These are phyloP conservation scores for Xylaria sp. DNA, from an alignment of 2,329 filamentous ascomycete species.

Conservation along the genomic window DNA sequence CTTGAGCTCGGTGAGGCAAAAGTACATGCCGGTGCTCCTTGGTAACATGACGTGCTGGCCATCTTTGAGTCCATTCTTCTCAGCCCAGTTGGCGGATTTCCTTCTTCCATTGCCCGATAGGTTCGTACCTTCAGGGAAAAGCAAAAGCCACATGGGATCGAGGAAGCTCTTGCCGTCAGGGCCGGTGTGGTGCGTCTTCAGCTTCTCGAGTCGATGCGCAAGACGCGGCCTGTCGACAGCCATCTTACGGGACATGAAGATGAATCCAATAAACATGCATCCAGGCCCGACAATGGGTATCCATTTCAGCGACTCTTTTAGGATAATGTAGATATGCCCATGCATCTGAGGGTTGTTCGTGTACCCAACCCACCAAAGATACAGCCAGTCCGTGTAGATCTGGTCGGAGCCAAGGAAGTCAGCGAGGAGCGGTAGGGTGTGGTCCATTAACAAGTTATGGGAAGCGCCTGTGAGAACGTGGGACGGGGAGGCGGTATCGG, in stretches of 20 bases:
- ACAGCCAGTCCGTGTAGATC: constrained; percentile 91
- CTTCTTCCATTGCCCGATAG: constrained; percentile 71
- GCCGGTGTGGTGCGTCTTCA: constrained; percentile 63
- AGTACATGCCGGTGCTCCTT: constrained; percentile 79
- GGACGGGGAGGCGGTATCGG: not conserved
- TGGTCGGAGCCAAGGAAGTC: constrained; percentile 36
- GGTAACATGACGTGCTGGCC: constrained; percentile 77
- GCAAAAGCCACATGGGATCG: constrained; percentile 87
- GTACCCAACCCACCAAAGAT: constrained; percentile 94
- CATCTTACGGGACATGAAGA: constrained; percentile 92
- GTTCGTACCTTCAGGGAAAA: constrained; percentile 90
- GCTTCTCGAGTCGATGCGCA: constrained; percentile 72
- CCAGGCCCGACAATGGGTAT: constrained; percentile 81
- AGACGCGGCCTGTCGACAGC: constrained; percentile 77
- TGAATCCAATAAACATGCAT: constrained; percentile 87
- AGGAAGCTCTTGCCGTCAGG: constrained; percentile 61
- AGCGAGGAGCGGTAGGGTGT: constrained; percentile 28
- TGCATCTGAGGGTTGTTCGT: constrained; percentile 76
- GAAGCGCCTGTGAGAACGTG: not conserved
- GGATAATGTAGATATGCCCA: constrained; percentile 86
- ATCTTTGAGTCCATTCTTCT: constrained; percentile 75
- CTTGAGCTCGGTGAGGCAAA: constrained; percentile 77
- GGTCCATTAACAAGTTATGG: not conserved
- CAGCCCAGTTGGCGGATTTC: constrained; percentile 76
- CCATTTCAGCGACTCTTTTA: constrained; percentile 84